Percentiles rank a stretch among this genome's conserved stretches.
Conservation (phyloP, 2,329 filamentous ascomycete genomes). For the Exophiala sp. region DNA sequence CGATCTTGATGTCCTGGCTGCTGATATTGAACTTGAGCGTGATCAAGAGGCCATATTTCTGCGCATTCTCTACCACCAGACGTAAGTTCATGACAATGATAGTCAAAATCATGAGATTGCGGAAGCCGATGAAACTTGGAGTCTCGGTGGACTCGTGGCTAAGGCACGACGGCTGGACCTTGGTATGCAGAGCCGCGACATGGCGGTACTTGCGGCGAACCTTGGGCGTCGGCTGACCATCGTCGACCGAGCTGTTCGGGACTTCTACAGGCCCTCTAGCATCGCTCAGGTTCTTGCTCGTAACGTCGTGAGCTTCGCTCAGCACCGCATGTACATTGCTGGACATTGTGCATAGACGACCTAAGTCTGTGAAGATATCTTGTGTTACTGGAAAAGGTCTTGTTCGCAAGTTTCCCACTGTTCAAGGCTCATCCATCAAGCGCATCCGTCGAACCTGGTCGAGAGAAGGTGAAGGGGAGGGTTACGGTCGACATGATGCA, state of each 20-base stretch:
- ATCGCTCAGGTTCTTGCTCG: conserved; percentile 11
- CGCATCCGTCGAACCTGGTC: conserved; percentile 1
- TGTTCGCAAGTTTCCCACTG: not conserved
- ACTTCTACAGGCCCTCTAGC: conserved; percentile 15
- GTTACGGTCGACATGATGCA: conserved; percentile 4
- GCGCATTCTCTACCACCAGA: conserved; percentile 80
- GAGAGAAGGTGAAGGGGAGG: not conserved
- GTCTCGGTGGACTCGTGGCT: conserved; percentile 70
- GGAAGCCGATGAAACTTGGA: conserved; percentile 86
- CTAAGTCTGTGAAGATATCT: not conserved
- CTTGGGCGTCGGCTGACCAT: conserved; percentile 6
- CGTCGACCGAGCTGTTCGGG: conserved; percentile 2
- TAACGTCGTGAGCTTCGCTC: conserved; percentile 17
- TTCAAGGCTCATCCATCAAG: conserved; percentile 9
- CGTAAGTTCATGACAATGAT: conserved; percentile 87
- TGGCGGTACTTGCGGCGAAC: conserved; percentile 69
- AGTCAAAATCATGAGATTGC: conserved; percentile 93
- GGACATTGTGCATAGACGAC: conserved; percentile 13
- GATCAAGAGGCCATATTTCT: conserved; percentile 86
- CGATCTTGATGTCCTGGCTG: conserved; percentile 67
- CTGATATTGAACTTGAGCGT: conserved; percentile 84
- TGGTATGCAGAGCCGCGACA: conserved; percentile 76
- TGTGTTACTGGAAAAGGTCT: not conserved
- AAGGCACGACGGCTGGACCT: conserved; percentile 67
- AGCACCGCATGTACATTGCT: conserved; percentile 21